Base-by-base conservation (phyloP, 2,329 filamentous ascomycete genomes). In the Trichoderma atroviride region DNA sequence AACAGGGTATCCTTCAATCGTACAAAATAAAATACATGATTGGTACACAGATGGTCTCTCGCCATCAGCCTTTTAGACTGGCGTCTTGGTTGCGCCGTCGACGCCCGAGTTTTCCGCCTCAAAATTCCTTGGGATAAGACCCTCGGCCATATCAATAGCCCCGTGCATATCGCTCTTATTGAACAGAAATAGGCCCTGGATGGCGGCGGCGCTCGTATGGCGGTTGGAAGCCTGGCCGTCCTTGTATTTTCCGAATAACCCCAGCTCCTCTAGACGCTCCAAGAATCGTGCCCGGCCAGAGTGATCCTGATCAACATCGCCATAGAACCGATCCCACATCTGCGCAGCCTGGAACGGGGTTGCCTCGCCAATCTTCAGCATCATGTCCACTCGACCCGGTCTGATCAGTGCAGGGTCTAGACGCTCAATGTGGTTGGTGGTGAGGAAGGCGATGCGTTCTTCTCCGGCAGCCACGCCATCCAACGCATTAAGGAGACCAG, bases 291-390 rank as follows among this genome's bases (percentile, higher is more conserved):
- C 81, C 74, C 89, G 89, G 24, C 89, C 87, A 6, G 81, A 79
- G 19, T 89, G 89, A 67, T 89, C 86, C 0, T 75, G 73, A 76
- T 97, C 94, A 29, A 93, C 83, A 40, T 96, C 92, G 4, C 92
- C 91, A 76, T 98, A 99, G 82, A 98, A 99, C 24, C 96, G 89
- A 79, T 96, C 91, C 94, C 95, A 99, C 82, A 99, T 92, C 79
- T 91, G 86, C 16, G 84, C 88, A 22, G 96, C 94, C 80, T 98
- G 96, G 78, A 92, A 91, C 70, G 89, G 86, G 3, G 92, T 95
- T 37, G 95, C 94, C 79, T 97, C 92, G 47, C 94, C 95, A 60
- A 99, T 91, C 67, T 93, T 88, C 4, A 97, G 87, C 73, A 93
- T 96, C 91, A 98, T 92, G 79, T 99, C 96, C 0, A 99, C 94